A percentile compares a stretch with the other conserved stretches of the same genome.
phyloP scores from a whole-genome alignment of 228 moss, liverwort and hornwort species.

The Sphagnum magellanicum region DNA sequence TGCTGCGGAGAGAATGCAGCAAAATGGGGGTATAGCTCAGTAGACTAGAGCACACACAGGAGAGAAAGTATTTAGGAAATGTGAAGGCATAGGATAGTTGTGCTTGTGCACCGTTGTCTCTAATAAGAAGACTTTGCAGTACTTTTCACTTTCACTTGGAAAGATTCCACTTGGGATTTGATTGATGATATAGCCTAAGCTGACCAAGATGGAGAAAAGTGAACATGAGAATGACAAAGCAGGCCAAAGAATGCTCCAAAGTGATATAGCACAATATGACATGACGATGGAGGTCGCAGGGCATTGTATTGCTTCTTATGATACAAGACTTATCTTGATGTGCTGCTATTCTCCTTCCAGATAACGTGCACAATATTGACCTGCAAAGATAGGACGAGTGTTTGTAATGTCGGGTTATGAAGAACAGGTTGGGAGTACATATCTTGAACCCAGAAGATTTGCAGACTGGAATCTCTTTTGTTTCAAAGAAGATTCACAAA shows the following conservation, averaged over 20 bases:
- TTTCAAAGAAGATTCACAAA: neutral
- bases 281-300: slow-evolving; percentile 12
- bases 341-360: neutral
- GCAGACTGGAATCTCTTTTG: neutral
- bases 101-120: slow-evolving; percentile 39
- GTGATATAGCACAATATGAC: slow-evolving; percentile 13
- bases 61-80: too few species aligned
- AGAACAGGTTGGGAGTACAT: neutral
- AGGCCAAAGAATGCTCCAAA: slow-evolving; percentile 27
- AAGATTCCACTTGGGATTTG: slow-evolving; percentile 14
- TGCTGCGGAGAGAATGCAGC: neutral
- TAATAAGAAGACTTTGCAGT: slow-evolving; percentile 59
- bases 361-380: neutral
- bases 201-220: slow-evolving; percentile 30
- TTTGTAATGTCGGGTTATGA: neutral
- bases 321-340: slow-evolving; percentile 50
- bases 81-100: slow-evolving; percentile 39
- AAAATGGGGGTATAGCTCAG: too few species aligned
- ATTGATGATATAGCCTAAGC: slow-evolving; percentile 20
- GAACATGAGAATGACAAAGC: slow-evolving; percentile 39
- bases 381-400: neutral
- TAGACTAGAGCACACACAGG: too few species aligned
- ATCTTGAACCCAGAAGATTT: neutral
- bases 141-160: slow-evolving; percentile 6
- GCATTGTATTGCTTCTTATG: slow-evolving; percentile 24